Evolutionary conservation across 2,329 filamentous ascomycete species (phyloP), one percentile per base, ranked within the genome.

Genomic region (Paecilomyces niveus): DNA sequence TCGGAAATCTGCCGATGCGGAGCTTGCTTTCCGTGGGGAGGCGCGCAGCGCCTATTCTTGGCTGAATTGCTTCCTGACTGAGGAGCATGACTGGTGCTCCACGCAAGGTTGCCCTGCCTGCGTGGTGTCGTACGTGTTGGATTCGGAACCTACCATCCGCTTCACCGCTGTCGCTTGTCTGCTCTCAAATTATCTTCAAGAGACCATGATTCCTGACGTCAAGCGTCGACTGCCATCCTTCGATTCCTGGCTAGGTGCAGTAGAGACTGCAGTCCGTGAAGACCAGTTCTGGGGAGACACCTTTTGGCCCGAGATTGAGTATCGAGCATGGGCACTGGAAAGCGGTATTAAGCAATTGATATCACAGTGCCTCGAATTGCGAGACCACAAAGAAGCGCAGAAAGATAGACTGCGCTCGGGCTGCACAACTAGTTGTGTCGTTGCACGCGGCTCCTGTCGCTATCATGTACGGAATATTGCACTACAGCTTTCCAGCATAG

Each of bases 11-110:
- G 76, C 80, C 57, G 83, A 85, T 58, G 76, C 82, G 4, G 83
- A 85, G 65, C 76, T 82, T 50, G 83, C 82, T 2, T 85, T 84
- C 67, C 76, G 78, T 1, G 81, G 81, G 4, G 79, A 82, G 56
- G 82, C 82, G 3, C 78, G 83, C 52, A 78, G 78, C 59, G 82
- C 83, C 1, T 85, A 83, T 65, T 72, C 84, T 56, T 85, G 82
- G 78, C 74, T 86, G 35, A 80, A 84, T 61, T 85, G 81, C 69
- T 83, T 85, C 59, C 68, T 85, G 22, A 74, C 73, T 10, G 82
- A 84, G 55, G 82, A 83, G 62, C 78, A 80, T 59, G 80, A 84
- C 61, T 85, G 82, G 82, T 83, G 81, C 64, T 72, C 78, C 58
- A 83, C 81, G 1, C 70, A 76, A 26, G 81, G 82, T 26, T 85